A percentile compares a stretch with the other conserved stretches of the same genome.
These are phyloP conservation scores for Silene uniflora DNA, from an alignment of 148 eudicot genomes.

Conservation along the genomic window DNA sequence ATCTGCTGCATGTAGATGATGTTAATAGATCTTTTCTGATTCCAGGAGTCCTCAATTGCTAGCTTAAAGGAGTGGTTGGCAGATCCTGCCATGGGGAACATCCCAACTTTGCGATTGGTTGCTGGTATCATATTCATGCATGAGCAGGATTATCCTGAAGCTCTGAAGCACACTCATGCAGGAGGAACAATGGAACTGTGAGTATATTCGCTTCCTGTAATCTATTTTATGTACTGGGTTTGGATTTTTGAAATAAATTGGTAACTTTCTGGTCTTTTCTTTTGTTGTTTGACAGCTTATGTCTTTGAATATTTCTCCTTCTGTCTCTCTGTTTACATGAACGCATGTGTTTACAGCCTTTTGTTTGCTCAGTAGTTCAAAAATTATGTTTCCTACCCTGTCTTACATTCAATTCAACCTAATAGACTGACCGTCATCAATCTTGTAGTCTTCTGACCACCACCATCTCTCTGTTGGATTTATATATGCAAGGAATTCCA, in stretches of 20 bases:
- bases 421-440: not conserved
- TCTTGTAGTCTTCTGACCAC: not conserved
- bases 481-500: not conserved
- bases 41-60: slow-evolving; percentile 58
- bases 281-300: not conserved
- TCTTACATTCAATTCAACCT: not conserved
- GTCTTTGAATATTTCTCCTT: not conserved
- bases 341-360: not conserved
- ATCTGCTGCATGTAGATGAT: not conserved
- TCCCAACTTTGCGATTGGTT: slow-evolving; percentile 64
- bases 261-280: not conserved
- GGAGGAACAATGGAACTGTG: slow-evolving; percentile 95
- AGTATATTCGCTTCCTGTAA: slow-evolving; percentile 30
- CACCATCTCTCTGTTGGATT: not conserved
- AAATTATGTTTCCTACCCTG: not conserved
- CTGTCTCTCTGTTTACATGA: not conserved
- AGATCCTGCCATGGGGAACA: slow-evolving; percentile 77
- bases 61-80: slow-evolving; percentile 82
- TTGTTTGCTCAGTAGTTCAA: not conserved
- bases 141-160: slow-evolving; percentile 84
- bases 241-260: not conserved
- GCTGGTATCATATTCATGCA: slow-evolving; percentile 82
- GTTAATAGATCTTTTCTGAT: slow-evolving; percentile 15
- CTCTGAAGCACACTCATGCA: slow-evolving; percentile 76
- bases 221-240: not conserved